Percentiles rank a stretch among this genome's conserved stretches.
Evolutionary conservation across 1,284 basidiomycete species (phyloP).

Genomic region (Puccinia polysora): DNA sequence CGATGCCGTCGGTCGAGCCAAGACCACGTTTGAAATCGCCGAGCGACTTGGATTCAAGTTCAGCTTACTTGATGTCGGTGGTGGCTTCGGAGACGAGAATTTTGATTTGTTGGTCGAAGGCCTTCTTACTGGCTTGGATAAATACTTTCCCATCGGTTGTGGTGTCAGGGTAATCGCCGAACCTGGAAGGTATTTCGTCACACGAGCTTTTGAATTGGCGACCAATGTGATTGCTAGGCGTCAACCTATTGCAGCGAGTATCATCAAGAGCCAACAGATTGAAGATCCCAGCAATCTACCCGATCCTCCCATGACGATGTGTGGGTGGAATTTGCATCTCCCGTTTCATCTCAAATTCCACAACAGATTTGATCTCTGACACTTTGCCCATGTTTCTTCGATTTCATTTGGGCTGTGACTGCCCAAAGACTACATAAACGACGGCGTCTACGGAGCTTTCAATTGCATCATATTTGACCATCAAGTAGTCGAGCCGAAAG

Average conservation of each 20-base stretch:
- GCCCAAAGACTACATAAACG: slow-evolving; percentile 78
- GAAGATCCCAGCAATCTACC: neutral
- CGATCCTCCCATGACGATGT: slow-evolving; percentile 65
- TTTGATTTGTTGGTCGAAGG: slow-evolving; percentile 77
- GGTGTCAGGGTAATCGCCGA: slow-evolving; percentile 86
- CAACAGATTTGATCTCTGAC: neutral
- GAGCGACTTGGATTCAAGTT: slow-evolving; percentile 75
- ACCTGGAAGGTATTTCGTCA: slow-evolving; percentile 91
- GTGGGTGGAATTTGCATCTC: neutral
- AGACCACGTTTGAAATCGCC: slow-evolving; percentile 82
- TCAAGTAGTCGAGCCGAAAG: slow-evolving; percentile 76
- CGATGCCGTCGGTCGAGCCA: slow-evolving; percentile 81
- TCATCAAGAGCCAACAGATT: neutral
- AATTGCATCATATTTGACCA: slow-evolving; percentile 95
- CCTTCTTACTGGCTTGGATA: slow-evolving; percentile 67
- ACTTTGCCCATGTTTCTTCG: neutral
- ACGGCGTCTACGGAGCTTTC: slow-evolving; percentile 96
- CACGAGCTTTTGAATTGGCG: slow-evolving; percentile 85
- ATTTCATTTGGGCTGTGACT: too few relatives aligned
- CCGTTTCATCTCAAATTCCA: neutral
- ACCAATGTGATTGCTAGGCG: slow-evolving; percentile 84
- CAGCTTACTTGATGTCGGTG: slow-evolving; percentile 76
- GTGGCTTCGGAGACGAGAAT: slow-evolving; percentile 86
- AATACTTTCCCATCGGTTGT: slow-evolving; percentile 75
- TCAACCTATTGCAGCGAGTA: slow-evolving; percentile 46